Evolutionary conservation across 73 alveolate genomes (phyloP).

Genomic region (Stentor coeruleus): DNA sequence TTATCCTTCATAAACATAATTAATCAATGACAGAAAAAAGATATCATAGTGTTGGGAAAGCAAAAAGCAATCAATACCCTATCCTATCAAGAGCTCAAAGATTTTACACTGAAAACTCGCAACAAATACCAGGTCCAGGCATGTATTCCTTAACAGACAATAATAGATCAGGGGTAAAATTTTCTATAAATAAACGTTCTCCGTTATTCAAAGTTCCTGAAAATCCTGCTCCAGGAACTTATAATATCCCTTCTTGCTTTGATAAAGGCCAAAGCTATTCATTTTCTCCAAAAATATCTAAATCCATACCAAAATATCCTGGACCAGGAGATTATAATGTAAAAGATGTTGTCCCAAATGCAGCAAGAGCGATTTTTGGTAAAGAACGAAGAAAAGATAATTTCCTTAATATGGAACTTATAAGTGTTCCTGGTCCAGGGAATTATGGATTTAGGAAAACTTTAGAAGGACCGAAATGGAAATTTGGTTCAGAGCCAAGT

Average conservation of each 20-base stretch:
- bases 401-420: neutral
- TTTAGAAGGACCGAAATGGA: conserved; percentile 8
- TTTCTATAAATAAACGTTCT: neutral
- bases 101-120: neutral
- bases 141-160: neutral
- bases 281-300: neutral
- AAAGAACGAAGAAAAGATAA: neutral
- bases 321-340: neutral
- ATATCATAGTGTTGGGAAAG: neutral
- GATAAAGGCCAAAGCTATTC: neutral
- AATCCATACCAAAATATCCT: neutral
- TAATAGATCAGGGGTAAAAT: neutral
- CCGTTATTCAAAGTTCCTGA: neutral
- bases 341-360: neutral
- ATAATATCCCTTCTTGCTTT: neutral
- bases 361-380: neutral
- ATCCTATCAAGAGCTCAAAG: neutral
- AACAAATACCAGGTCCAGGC: neutral
- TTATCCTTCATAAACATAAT: no score
- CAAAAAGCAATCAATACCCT: neutral
- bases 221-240: neutral
- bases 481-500: neutral
- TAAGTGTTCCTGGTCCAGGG: conserved; percentile 2
- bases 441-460: neutral
- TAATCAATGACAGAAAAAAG: no score